Evolutionary conservation across 495 filamentous ascomycete species (phyloP), one percentile per base, ranked within the genome.

Genomic region (Tuber melanosporum): DNA sequence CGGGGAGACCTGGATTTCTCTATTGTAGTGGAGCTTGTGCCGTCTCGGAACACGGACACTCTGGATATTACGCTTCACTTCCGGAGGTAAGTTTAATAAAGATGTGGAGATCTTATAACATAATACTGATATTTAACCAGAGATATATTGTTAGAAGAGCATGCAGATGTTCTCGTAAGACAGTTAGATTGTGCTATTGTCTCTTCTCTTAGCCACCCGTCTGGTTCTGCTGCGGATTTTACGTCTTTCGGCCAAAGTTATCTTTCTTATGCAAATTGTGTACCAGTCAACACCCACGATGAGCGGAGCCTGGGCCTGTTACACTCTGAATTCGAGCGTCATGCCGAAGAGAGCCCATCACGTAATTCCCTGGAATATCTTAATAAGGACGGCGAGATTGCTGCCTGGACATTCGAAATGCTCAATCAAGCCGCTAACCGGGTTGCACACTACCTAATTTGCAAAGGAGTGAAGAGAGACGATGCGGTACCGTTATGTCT

Each of bases 1-100:
- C 84, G 88, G 73, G 92, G 93, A 1, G 85, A 88, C 70, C 95
- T 95, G 92, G 92, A 93, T 85, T 92, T 85, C 84, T 87, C 92
- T 15, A 78, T 94, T 74, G 90, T 94, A 73, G 89, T 89, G 75
- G 92, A 94, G 78, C 83, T 94, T 44, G 83, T 88, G 36, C 92
- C 92, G n/a, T 85, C 83, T 76, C 84, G 76, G 71, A 77, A 82
- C 46, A 82, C 84, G 72, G 83, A 91, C 81, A 84, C 52, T 44
- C 74, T 89, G 66, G 83, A 83, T 8, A 76, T 89, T 72, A 83
- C 83, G 57, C 73, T 90, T 45, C 87, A 89, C 79, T 86, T 85
- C 77, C 79, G 86, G 62, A 80, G 76, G 83, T 85, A 73, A 78
- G 87, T 78, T 77, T 26, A 20, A 10, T 42, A 76, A 45, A 39